Percentiles rank a stretch among this genome's conserved stretches.
These are phyloP conservation scores for Scutellaria galericulata DNA, from an alignment of 257 asterid genomes.

Conservation along the genomic window DNA sequence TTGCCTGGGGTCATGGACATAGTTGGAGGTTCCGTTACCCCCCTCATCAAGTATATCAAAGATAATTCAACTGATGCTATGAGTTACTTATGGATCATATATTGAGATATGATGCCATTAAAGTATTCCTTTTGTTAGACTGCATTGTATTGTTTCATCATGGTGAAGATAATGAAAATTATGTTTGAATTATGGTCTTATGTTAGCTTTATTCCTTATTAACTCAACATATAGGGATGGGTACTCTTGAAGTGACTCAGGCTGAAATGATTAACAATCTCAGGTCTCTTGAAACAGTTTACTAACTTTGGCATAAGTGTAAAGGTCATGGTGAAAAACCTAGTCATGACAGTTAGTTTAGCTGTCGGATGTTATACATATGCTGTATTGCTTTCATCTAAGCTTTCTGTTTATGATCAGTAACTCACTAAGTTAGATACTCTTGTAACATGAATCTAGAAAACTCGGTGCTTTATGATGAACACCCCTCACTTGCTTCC, in stretches of 20 bases:
- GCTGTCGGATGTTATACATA: neutral
- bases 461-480: no score
- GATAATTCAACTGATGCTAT: neutral
- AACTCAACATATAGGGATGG: neutral
- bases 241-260: neutral
- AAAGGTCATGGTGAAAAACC: neutral
- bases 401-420: no score
- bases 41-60: neutral
- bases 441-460: neutral
- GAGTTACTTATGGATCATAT: neutral
- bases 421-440: neutral
- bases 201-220: neutral
- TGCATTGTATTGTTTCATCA: neutral
- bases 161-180: neutral
- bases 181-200: neutral
- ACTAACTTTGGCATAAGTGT: neutral
- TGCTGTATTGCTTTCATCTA: no score
- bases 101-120: neutral
- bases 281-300: neutral
- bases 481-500: no score
- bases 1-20: no score
- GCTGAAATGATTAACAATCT: neutral
- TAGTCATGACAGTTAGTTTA: neutral
- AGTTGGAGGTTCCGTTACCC: neutral
- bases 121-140: neutral